Evolutionary conservation across 2,329 filamentous ascomycete genomes (phyloP).

Genomic region (Apiospora malaysiana): DNA sequence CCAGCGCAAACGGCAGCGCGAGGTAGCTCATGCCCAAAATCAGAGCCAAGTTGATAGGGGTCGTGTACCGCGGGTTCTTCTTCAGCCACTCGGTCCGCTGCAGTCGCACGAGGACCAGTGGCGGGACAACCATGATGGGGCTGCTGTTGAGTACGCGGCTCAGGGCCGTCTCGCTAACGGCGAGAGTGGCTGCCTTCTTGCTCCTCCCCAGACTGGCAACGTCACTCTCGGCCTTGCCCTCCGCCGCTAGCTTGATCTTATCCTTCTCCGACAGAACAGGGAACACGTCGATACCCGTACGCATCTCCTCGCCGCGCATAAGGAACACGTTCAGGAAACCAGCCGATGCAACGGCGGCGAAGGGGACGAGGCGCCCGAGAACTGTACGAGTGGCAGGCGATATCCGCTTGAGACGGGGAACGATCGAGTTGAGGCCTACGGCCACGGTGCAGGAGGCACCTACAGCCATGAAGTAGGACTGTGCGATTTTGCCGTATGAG

Average conservation of each 20-base stretch:
- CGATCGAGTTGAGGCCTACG: slow-evolving; percentile 86
- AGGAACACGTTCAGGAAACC: slow-evolving; percentile 94
- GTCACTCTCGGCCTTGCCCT: slow-evolving; percentile 69
- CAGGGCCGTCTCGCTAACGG: slow-evolving; percentile 90
- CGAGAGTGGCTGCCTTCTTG: slow-evolving; percentile 84
- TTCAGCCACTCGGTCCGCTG: slow-evolving; percentile 86
- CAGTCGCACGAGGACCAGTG: slow-evolving; percentile 81
- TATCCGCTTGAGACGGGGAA: slow-evolving; percentile 80
- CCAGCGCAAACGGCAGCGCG: slow-evolving; percentile 87
- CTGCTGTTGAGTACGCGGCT: slow-evolving; percentile 92
- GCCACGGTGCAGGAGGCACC: slow-evolving; percentile 93
- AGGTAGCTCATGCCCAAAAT: slow-evolving; percentile 88
- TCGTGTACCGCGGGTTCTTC: slow-evolving; percentile 74
- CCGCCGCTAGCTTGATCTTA: slow-evolving; percentile 59
- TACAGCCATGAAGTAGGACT: slow-evolving; percentile 92
- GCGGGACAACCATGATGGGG: slow-evolving; percentile 96
- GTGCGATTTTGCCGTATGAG: slow-evolving; percentile 77
- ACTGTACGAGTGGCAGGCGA: slow-evolving; percentile 77
- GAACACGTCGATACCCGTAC: slow-evolving; percentile 89
- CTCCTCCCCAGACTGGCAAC: slow-evolving; percentile 81
- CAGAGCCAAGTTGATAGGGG: slow-evolving; percentile 84
- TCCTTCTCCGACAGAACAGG: slow-evolving; percentile 77
- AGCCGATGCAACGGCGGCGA: slow-evolving; percentile 91
- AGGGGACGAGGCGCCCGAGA: slow-evolving; percentile 88
- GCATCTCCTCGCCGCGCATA: slow-evolving; percentile 96